Conservation (phyloP, 306 rosid species). For the Fagus crenata region DNA sequence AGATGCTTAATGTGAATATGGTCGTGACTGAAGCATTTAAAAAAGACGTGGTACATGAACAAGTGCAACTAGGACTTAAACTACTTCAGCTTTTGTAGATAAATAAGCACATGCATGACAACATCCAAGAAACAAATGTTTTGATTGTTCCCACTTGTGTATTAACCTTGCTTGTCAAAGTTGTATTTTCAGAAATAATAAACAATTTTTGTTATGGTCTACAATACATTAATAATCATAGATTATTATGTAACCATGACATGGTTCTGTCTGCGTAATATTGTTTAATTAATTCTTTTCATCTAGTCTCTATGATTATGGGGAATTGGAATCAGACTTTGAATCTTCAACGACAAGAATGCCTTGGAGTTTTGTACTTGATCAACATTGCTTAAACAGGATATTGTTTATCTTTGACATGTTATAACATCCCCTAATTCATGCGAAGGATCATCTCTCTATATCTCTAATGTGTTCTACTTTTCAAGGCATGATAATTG, state of each 20-base stretch:
- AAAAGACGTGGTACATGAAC: neutral
- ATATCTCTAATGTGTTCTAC: no score
- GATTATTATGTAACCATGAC: no score
- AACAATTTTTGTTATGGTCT: no score
- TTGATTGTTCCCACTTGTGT: neutral
- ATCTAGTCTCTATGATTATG: constrained; percentile 11
- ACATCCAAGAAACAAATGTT: neutral
- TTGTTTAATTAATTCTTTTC: neutral
- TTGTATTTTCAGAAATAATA: no score
- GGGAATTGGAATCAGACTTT: constrained; percentile 35
- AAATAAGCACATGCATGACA: neutral
- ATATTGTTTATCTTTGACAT: constrained; percentile 46
- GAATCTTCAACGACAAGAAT: constrained; percentile 50
- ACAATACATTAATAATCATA: no score
- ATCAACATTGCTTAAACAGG: constrained; percentile 33
- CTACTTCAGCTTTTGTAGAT: neutral
- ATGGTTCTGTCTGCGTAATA: neutral
- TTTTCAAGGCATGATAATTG: no score
- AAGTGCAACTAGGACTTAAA: neutral
- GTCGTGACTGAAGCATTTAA: no score
- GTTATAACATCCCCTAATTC: constrained; percentile 44
- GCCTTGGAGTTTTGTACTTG: constrained; percentile 41
- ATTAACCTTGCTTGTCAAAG: no score
- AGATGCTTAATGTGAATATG: no score
- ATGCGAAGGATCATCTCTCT: neutral